Evolutionary conservation across 176 grass and related monocot genomes (phyloP), one percentile per base, ranked within the genome.

Genomic region (Urochloa ruziziensis): DNA sequence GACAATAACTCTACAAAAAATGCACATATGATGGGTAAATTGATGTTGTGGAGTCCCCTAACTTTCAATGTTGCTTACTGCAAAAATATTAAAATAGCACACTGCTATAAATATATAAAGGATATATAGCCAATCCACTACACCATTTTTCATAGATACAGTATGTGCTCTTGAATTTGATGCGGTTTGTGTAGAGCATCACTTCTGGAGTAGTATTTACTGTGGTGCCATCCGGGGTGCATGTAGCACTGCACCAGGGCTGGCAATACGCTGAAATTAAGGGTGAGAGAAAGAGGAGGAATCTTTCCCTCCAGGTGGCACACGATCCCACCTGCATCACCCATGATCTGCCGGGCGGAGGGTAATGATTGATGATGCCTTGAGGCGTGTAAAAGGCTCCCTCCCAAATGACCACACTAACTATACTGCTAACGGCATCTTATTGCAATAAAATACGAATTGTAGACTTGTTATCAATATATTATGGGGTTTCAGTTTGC

Each of bases 341-440:
- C 76, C 72, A 89, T 84, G 75, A 91, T 97, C 83, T 34, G 82
- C 72, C 54, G 44, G 39, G 42, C 19, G 12, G 8, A 81, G 61
- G 84, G 90, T 88, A 88, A 97, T 92, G 70, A 97, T 97, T 97
- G 89, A 88, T 49, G 82, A 90, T 83, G 85, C 87, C 70, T 86
- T 62, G 85, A 67, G 84, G 58, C 37, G 44, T 72, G 73, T 84
- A 67, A 89, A 87, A 80, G 77, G 34, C 25, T 37, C 44, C 36
- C 10, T 42, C 57, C 71, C 13, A 44, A 76, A 82, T 84, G 66
- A 83, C 59, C 73, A 23, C 5, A 47, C 67, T 89, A 63, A 29
- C 34, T 13, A 78, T 46, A 51, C 18, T 40, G 39, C 64, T 61
- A 74, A 70, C 28, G 18, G 23, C 54, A 66, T 73, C 35, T 44